Conservation (phyloP, 208 protist genomes). For the Crithidia thermophila region DNA sequence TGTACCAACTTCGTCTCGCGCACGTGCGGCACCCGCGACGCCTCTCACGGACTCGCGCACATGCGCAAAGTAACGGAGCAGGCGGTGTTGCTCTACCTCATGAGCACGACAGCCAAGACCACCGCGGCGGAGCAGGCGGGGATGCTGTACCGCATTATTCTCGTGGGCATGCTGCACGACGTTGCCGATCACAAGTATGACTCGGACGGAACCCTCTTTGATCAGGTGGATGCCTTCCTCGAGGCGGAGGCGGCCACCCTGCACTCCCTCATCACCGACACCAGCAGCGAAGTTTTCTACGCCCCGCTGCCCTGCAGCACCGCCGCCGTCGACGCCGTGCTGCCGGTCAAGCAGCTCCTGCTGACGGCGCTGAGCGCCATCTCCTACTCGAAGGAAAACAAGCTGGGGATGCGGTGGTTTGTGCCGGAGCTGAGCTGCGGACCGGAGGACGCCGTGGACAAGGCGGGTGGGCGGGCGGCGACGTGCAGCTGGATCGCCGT, state of each 20-base stretch:
- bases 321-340: not conserved
- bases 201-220: conserved; percentile 35
- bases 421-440: conserved; percentile 32
- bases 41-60: conserved; percentile 76
- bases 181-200: conserved; percentile 91
- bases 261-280: not conserved
- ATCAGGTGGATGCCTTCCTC: conserved; percentile 42
- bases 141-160: conserved; percentile 55
- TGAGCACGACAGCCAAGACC: conserved; percentile 20
- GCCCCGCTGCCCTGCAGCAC: conserved; percentile 8
- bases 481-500: conserved; percentile 53
- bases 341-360: conserved; percentile 6
- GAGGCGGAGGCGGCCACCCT: conserved; percentile 18
- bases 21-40: conserved; percentile 66
- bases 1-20: conserved; percentile 62
- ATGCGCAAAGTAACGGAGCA: conserved; percentile 79
- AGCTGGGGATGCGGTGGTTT: conserved; percentile 75
- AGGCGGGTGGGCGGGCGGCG: not conserved
- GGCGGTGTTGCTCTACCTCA: conserved; percentile 65
- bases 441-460: not conserved
- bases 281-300: not conserved
- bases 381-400: conserved; percentile 84
- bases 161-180: conserved; percentile 89
- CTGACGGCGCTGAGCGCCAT: conserved; percentile 58
- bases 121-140: conserved; percentile 8